Percentiles rank a stretch among this genome's conserved stretches.
phyloP scores from a whole-genome alignment of 2,329 filamentous ascomycete genomes.

The Neurospora sp. region DNA sequence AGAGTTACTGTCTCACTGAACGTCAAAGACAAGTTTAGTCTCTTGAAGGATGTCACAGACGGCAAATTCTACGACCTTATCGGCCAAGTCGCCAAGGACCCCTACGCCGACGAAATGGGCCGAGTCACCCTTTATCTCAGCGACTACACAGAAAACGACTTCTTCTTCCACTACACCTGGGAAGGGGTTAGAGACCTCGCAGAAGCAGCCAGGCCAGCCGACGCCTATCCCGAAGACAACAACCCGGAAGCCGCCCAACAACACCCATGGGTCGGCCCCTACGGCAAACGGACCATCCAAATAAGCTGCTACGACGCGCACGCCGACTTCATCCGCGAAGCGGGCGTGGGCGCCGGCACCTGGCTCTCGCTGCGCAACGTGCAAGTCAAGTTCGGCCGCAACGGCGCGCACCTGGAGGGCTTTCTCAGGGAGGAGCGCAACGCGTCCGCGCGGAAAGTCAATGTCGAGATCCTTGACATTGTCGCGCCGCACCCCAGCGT shows the following conservation, averaged over 20 bases:
- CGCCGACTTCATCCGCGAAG: constrained; percentile 40
- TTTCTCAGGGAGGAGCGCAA: constrained; percentile 52
- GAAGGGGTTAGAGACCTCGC: constrained; percentile 21
- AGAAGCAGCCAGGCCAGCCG: constrained; percentile 26
- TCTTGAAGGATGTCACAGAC: constrained; percentile 52
- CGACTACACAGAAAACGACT: constrained; percentile 67
- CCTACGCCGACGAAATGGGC: constrained; percentile 29
- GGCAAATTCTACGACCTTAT: constrained; percentile 57
- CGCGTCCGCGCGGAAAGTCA: constrained; percentile 34
- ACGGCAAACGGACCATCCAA: constrained; percentile 60
- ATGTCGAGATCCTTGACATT: constrained; percentile 42
- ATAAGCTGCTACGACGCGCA: constrained; percentile 64
- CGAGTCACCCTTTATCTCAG: constrained; percentile 61
- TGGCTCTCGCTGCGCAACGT: constrained; percentile 64
- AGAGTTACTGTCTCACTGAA: constrained; percentile 30
- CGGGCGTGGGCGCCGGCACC: constrained; percentile 44
- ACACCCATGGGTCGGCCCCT: constrained; percentile 58
- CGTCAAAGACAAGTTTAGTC: constrained; percentile 45
- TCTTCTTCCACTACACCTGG: constrained; percentile 44
- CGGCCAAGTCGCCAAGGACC: constrained; percentile 54
- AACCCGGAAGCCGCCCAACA: constrained; percentile 2
- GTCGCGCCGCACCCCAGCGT: constrained; percentile 14
- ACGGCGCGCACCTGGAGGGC: constrained; percentile 55
- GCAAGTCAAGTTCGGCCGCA: constrained; percentile 50
- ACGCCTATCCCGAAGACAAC: constrained; percentile 22